These are phyloP conservation scores for Oryza coarctata DNA, from an alignment of 176 grass and related monocot species.

Conservation along the genomic window DNA sequence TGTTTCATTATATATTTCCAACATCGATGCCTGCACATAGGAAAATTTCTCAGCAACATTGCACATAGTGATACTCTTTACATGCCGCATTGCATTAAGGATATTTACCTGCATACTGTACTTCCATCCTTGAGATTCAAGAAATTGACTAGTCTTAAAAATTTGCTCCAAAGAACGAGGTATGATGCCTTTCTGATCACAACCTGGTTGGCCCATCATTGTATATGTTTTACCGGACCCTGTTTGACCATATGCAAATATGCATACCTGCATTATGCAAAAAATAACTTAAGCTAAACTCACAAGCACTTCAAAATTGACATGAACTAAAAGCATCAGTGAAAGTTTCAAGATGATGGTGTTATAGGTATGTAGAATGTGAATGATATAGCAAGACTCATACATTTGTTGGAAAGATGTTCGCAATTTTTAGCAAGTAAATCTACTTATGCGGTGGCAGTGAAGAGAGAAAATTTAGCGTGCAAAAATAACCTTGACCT, in stretches of 20 bases:
- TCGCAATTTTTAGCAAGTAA: neutral
- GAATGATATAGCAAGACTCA: neutral
- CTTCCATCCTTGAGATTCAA: constrained; percentile 88
- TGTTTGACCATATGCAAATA: constrained; percentile 99
- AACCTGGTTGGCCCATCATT: constrained; percentile 80
- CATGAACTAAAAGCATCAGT: neutral
- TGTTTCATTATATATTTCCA: constrained; percentile 98
- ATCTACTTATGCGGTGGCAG: neutral
- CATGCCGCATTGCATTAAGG: neutral
- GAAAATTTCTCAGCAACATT: constrained; percentile 3
- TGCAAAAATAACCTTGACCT: too few species aligned
- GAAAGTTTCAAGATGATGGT: neutral
- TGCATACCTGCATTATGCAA: constrained; percentile 64
- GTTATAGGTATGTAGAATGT: neutral
- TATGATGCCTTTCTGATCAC: constrained; percentile 73
- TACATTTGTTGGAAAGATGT: constrained; percentile 6
- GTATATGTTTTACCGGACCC: constrained; percentile 99
- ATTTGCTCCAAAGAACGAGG: constrained; percentile 94
- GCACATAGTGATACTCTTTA: neutral
- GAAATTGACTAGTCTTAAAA: constrained; percentile 62
- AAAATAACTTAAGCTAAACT: constrained; percentile 14
- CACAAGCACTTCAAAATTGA: neutral
- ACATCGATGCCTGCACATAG: constrained; percentile 72
- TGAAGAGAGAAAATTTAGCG: neutral
- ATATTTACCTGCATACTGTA: constrained; percentile 73